A percentile compares a stretch with the other conserved stretches of the same genome.
These are phyloP conservation scores for Sanghuangporus baumii DNA, from an alignment of 1,284 basidiomycete genomes.

Conservation along the genomic window DNA sequence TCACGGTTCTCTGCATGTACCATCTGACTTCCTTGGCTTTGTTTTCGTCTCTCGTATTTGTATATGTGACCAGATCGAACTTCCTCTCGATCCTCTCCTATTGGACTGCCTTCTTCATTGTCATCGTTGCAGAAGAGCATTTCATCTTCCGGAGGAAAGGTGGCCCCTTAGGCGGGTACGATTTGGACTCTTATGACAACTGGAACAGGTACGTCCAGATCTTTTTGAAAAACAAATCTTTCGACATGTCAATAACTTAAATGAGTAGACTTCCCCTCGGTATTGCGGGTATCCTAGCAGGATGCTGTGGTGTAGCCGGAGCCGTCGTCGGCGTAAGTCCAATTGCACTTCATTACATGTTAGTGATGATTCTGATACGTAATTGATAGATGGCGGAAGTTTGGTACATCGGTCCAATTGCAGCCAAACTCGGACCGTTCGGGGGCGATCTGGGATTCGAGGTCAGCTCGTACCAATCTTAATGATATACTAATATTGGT, in stretches of 20 bases:
- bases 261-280: constrained; percentile 43
- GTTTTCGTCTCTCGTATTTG: not conserved
- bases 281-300: constrained; percentile 45
- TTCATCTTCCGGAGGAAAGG: constrained; percentile 45
- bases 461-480: constrained; percentile 25
- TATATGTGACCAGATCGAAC: constrained; percentile 28
- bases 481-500: not conserved
- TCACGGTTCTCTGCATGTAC: not conserved
- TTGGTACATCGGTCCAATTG: constrained; percentile 52
- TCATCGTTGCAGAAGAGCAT: constrained; percentile 54
- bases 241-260: too few relatives aligned
- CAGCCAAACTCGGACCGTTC: constrained; percentile 34
- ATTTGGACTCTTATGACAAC: constrained; percentile 49
- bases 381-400: constrained; percentile 21
- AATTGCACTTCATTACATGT: constrained; percentile 28
- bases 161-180: constrained; percentile 44
- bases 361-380: not conserved
- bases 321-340: constrained; percentile 36
- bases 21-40: too few relatives aligned
- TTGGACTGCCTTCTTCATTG: constrained; percentile 58
- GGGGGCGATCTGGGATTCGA: constrained; percentile 59
- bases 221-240: not conserved
- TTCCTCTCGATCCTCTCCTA: constrained; percentile 54
- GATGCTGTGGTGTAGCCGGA: constrained; percentile 40
- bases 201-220: constrained; percentile 31